Evolutionary conservation across 371 early-diverging fungal genomes (phyloP).

Genomic region (Mortierella sp.): DNA sequence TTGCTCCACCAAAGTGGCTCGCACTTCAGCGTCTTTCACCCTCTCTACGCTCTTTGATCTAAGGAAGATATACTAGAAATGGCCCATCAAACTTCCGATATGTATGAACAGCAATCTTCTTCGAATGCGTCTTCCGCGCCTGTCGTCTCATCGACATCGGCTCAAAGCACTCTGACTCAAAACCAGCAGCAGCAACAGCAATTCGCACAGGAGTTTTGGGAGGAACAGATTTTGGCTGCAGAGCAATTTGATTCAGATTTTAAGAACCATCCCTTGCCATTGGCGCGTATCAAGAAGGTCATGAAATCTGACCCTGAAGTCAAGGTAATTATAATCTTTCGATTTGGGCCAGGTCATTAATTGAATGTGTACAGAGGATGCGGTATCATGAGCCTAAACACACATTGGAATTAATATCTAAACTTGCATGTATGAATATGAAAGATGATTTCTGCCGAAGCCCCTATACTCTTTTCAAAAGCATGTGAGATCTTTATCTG

Average conservation of each 20-base stretch:
- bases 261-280: conserved; percentile 87
- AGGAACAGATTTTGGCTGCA: conserved; percentile 63
- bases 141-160: conserved; percentile 10
- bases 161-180: conserved; percentile 14
- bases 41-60: not conserved
- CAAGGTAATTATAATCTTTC: conserved; percentile 55
- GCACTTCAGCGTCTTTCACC: not conserved
- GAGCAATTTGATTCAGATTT: conserved; percentile 74
- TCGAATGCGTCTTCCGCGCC: conserved; percentile 12
- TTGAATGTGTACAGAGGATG: not conserved
- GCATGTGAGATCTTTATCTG: conserved; percentile 93
- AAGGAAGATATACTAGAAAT: not conserved
- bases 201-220: conserved; percentile 65
- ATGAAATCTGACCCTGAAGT: conserved; percentile 97
- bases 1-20: conserved; percentile 8
- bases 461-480: conserved; percentile 63
- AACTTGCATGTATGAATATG: not conserved
- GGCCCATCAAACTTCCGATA: conserved; percentile 21
- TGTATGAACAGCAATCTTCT: conserved; percentile 18
- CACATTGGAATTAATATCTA: not conserved
- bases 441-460: conserved; percentile 82
- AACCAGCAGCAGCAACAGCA: conserved; percentile 52
- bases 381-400: not conserved
- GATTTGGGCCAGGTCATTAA: not conserved
- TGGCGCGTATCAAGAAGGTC: conserved; percentile 95